These are phyloP conservation scores for Xylaria sp. DNA, from an alignment of 2,329 filamentous ascomycete species.

Conservation along the genomic window DNA sequence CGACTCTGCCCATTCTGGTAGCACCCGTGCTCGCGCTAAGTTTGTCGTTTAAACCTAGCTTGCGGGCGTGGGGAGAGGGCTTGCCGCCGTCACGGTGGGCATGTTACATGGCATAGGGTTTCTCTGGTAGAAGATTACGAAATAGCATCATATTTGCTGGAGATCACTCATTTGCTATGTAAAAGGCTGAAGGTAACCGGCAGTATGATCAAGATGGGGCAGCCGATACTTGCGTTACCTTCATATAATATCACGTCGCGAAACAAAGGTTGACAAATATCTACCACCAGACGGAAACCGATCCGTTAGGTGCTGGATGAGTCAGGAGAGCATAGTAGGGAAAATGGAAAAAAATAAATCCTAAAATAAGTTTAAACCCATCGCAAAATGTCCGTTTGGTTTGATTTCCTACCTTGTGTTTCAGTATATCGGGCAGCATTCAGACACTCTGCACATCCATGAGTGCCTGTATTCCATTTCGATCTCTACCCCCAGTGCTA, in stretches of 20 bases:
- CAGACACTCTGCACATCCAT: neutral
- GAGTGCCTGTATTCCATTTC: neutral
- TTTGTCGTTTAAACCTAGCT: constrained; percentile 73
- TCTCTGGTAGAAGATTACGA: neutral
- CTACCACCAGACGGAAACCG: neutral
- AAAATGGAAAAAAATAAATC: neutral
- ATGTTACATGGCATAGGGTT: constrained; percentile 7
- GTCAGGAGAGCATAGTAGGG: neutral
- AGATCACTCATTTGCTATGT: constrained; percentile 1
- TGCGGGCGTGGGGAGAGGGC: neutral
- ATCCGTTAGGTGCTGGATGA: neutral
- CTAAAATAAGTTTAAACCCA: neutral
- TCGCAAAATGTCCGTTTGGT: neutral
- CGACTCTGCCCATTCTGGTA: constrained; percentile 90
- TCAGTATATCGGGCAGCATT: neutral
- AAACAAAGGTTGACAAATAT: neutral
- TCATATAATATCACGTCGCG: constrained; percentile 17
- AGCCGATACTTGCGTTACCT: constrained; percentile 12
- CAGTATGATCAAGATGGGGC: constrained; percentile 18
- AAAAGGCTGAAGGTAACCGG: neutral
- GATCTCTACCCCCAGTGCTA: neutral
- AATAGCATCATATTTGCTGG: neutral
- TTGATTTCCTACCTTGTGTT: neutral
- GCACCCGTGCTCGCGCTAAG: constrained; percentile 96
- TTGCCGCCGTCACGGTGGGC: neutral